Evolutionary conservation across 768 basidiomycete species (phyloP), one percentile per base, ranked within the genome.

Genomic region (Suillus spraguei): DNA sequence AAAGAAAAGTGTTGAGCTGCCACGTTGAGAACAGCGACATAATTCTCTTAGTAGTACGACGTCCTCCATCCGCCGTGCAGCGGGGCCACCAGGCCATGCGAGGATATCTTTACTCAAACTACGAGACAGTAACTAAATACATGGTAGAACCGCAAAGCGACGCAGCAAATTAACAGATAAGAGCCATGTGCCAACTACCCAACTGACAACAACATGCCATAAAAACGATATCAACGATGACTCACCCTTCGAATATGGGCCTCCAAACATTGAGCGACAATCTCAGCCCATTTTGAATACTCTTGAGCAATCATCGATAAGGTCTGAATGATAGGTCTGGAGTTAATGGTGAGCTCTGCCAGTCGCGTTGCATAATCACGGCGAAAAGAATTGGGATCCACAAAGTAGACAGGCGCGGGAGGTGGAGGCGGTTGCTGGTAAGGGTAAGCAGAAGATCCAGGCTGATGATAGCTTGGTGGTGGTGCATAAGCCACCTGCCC

Each of bases 301-400:
- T 97, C 92, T 78, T 94, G 91, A 60, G 97, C 97, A 68, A 92
- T 85, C 84, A 95, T 88, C 39, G 97, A 98, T 17, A 99, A 78
- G 65, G 85, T 85, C 79, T 97, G 94, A 67, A 99, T 99, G 65
- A 97, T 87, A 11, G 94, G 91, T 71, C 95, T 89, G 68, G 95
- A 97, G 79, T 99, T 99, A 82, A 95, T 89, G 59, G 88, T 93
- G 66, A 99, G 89, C 66, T 89, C 87, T 70, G 85, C 80, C 61
- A 97, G 87, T 65, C 91, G 87, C 47, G 79, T 74, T 61, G 84
- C 71, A 77, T 90, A 94, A 79, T 94, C 92, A 78, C 87, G 86
- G 67, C 94, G 87, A 74, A 94, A 94, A 44, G 83, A 79, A 76
- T 81, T 82, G 36, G 90, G 86, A 74, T 92, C 90, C 72, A 85